Evolutionary conservation across 73 alveolate species (phyloP), one percentile per base, ranked within the genome.

Genomic region (Paramecium octaurelia): DNA sequence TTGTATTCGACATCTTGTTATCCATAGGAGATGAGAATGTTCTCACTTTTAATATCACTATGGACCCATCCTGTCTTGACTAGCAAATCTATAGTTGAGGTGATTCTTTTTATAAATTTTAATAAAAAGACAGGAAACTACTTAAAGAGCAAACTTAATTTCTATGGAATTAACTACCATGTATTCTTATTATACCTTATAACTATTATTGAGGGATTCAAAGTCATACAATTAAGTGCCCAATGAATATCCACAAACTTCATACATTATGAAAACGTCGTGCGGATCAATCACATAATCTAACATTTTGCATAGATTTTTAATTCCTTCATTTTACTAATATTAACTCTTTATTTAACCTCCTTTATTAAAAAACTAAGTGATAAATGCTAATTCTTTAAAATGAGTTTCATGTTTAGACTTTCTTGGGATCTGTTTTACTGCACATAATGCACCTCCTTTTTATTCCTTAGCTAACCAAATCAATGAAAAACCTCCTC

Each of bases 401-500:
- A 71, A 34, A 48, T 89, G 94, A 43, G 94, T 89, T 21, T 89
- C 85, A 70, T 89, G 94, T 24, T 70, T 83, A 18, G 75, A 59
- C 40, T 89, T 89, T 18, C 64, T 89, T 20, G 94, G 88, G 1
- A 89, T 64, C 31, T 89, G 29, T 44, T 89, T 89, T 1, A 89
- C 42, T 14, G 94, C 94, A 73, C 75, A 89, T 43, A 46, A n/a
- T n/a, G 71, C 58, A 24, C 88, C 88, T 35, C 89, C 36, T 18
- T 68, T 71, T 21, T 24, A 38, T 14, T 69, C 48, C 38, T 89
- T 83, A 21, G 88, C 94, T n/a, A 89, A 43, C 94, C 94, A 89
- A n/a, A 89, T 83, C 57, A 89, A 73, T 23, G 92, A 58, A 71
- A 89, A 89, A 1, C 94, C 94, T 4, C 94, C 94, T 71, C 94